Evolutionary conservation across 2,329 filamentous ascomycete species (phyloP).

Genomic region (Pestalotiopsis sp.): DNA sequence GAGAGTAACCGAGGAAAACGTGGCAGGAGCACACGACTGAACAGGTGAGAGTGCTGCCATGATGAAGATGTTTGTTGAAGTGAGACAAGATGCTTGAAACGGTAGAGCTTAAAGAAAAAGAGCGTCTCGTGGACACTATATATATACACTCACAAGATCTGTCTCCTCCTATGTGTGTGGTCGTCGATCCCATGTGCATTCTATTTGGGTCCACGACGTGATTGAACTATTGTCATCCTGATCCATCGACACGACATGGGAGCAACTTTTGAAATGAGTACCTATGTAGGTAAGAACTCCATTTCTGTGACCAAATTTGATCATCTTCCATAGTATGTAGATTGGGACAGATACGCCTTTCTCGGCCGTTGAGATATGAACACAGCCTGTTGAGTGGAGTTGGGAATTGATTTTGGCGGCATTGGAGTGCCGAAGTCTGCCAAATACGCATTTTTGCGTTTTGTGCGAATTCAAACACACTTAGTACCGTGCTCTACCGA

Average conservation of each 20-base stretch:
- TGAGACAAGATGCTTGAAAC: neutral
- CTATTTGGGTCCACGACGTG: too few species aligned
- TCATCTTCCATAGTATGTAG: too few species aligned
- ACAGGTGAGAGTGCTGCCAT: neutral
- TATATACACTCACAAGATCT: neutral
- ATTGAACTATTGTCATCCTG: too few species aligned
- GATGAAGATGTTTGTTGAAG: neutral
- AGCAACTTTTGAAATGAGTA: too few species aligned
- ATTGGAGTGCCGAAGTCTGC: neutral
- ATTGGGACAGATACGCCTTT: too few species aligned
- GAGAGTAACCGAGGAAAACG: neutral
- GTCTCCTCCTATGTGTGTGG: too few species aligned
- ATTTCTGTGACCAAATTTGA: too few species aligned
- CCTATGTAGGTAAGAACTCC: too few species aligned
- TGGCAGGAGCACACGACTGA: neutral
- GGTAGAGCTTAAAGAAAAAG: neutral
- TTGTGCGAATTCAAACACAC: neutral
- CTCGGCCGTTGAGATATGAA: neutral
- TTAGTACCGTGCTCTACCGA: neutral
- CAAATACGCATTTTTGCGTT: neutral
- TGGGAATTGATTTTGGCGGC: neutral
- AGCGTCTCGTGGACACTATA: neutral
- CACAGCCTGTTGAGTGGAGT: neutral
- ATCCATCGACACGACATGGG: too few species aligned
- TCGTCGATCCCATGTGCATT: too few species aligned